These are phyloP conservation scores for Adansonia grandidieri DNA, from an alignment of 441 rosid genomes.

Conservation along the genomic window DNA sequence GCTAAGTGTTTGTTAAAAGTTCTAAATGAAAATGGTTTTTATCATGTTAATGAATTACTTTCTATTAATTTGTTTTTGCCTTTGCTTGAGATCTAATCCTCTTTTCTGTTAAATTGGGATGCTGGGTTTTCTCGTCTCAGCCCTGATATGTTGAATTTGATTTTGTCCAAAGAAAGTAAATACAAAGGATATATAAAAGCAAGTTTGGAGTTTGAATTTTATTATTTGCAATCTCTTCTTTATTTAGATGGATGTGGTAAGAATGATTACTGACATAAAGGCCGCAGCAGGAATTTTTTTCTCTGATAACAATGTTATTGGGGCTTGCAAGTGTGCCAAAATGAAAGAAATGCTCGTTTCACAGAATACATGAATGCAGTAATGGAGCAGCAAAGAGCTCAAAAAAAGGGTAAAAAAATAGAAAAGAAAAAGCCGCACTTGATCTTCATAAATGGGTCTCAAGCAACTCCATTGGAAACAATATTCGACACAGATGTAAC, in stretches of 20 bases:
- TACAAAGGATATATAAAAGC: no score
- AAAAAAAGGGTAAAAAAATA: background rate
- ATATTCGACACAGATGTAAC: slow-evolving; percentile 37
- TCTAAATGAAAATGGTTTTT: no score
- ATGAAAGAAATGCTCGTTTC: slow-evolving; percentile 24
- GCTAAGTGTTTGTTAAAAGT: no score
- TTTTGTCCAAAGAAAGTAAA: background rate
- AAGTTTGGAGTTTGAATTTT: no score
- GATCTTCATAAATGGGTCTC: slow-evolving; percentile 13
- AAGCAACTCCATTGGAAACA: slow-evolving; percentile 28
- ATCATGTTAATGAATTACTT: no score
- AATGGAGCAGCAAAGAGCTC: slow-evolving; percentile 6
- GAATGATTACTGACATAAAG: no score
- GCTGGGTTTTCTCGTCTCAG: background rate
- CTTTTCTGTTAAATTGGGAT: no score
- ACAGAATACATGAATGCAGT: background rate
- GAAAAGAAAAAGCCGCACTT: slow-evolving; percentile 8
- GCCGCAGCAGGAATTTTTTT: background rate
- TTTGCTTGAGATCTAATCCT: no score
- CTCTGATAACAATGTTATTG: slow-evolving; percentile 20
- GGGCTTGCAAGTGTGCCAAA: slow-evolving; percentile 18
- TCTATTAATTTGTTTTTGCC: no score
- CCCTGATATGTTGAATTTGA: no score
- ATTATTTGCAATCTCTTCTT: no score
- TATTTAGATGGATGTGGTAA: no score